A percentile compares a stretch with the other conserved stretches of the same genome.
Conservation (phyloP, 176 grass and related monocot species). For the Pontederia crassipes region DNA sequence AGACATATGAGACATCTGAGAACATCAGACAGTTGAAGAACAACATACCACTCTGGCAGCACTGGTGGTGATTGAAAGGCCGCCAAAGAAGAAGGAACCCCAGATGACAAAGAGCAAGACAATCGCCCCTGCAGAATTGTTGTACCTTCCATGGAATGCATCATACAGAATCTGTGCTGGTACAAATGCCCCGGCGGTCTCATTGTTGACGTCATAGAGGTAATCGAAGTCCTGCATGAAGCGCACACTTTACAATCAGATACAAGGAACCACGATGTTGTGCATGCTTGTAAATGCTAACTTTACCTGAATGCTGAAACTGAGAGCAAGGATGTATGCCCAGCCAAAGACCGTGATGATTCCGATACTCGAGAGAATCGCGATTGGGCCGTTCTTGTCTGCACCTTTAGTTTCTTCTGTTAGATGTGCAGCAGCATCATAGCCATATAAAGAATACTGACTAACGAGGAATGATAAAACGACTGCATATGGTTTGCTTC, state of each 20-base stretch:
- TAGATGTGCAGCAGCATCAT: slow-evolving; percentile 93
- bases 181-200: slow-evolving; percentile 72
- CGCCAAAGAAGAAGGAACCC: slow-evolving; percentile 99
- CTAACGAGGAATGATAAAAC: slow-evolving; percentile 78
- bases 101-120: slow-evolving; percentile 80
- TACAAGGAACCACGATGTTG: not conserved
- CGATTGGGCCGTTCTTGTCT: slow-evolving; percentile 88
- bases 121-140: slow-evolving; percentile 56
- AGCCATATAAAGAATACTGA: slow-evolving; percentile 94
- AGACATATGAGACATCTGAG: not conserved
- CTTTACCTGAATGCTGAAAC: slow-evolving; percentile 90
- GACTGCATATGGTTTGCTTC: slow-evolving; percentile 57
- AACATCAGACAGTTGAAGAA: too few species aligned
- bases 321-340: slow-evolving; percentile 96
- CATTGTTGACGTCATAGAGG: slow-evolving; percentile 55
- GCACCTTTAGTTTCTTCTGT: slow-evolving; percentile 96
- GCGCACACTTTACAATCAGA: not conserved
- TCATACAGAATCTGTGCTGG: slow-evolving; percentile 92
- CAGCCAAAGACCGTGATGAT: slow-evolving; percentile 94
- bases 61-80: slow-evolving; percentile 94
- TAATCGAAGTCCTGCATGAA: slow-evolving; percentile 47
- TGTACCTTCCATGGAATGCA: slow-evolving; percentile 82
- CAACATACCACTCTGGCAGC: slow-evolving; percentile 67
- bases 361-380: slow-evolving; percentile 90
- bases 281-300: not conserved